Base-by-base conservation (phyloP, 441 rosid genomes). In the Aquilaria agallochum region DNA sequence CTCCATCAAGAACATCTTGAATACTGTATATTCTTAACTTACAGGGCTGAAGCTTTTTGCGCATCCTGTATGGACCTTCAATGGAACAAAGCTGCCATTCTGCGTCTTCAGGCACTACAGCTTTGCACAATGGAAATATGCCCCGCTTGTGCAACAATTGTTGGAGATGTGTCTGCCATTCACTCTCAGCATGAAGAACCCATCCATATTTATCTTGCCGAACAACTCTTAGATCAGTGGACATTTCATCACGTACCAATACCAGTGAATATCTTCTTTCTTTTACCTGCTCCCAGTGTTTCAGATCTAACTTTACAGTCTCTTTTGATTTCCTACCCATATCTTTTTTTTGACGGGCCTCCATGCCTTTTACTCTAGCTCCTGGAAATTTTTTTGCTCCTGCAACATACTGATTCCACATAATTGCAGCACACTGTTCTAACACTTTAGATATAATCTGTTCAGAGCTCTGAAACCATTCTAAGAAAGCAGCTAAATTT, bases 151-250 rank as follows among this genome's bases (percentile, higher is more conserved):
- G 98, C 53, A 94, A 94, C 78, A 94, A 96, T 74, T 94, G 96
- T 74, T 89, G 97, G 55, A 94, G 89, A 76, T 87, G 95, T 42
- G 85, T 91, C 69, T 94, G 94, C 98, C 98, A 94, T 81, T 84
- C 96, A 60, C 97, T 94, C 78, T 91, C 98, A 66, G 98, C 98
- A 77, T 94, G 97, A 51, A 94, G 92, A 76, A 94, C 87, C 98
- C 98, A 94, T 65, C 98, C 98, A 72, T 94, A 94, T 81, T 94
- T 94, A 72, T 91, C 95, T 79, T 94, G 98, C 65, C 98, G 94
- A 64, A 94, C 95, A 76, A 94, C 96, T 82, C 98, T 84, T 63
- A 94, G 81, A 82, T 91, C 98, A 63, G 98, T 94, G 68, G 98
- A 84, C 98, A 94, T 91, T 58, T 80, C 81, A 76, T 91, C 98